Evolutionary conservation across 164 flowering plant genomes (phyloP).

Genomic region (Macadamia tetraphylla): DNA sequence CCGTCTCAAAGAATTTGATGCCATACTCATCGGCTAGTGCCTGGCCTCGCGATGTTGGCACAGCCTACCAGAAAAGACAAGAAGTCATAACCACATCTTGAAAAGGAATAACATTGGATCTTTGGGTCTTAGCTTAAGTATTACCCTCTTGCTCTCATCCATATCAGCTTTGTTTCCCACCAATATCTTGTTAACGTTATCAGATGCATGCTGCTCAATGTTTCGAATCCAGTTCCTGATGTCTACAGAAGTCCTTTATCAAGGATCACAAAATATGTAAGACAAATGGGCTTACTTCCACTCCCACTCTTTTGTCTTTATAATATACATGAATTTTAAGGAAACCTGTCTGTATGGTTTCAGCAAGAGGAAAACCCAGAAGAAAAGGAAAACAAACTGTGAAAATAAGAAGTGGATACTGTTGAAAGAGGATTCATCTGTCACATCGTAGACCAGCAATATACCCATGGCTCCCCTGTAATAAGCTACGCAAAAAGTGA

Average conservation of each 20-base stretch:
- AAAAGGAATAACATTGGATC: constrained; percentile 1
- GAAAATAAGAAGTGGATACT: constrained; percentile 25
- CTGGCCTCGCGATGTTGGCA: constrained; percentile 49
- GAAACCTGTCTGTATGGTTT: background rate
- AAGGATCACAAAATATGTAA: constrained; percentile 11
- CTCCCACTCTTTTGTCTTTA: no score
- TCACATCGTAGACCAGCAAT: constrained; percentile 55
- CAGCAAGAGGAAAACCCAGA: background rate
- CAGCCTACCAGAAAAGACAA: constrained; percentile 28
- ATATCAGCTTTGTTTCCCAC: constrained; percentile 77
- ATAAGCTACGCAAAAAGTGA: constrained; percentile 25
- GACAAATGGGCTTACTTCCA: background rate
- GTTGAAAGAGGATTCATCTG: constrained; percentile 51
- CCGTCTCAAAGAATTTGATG: constrained; percentile 53
- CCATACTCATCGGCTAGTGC: constrained; percentile 56
- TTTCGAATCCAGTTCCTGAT: constrained; percentile 70
- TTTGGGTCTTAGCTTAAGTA: constrained; percentile 3
- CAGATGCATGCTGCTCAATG: constrained; percentile 69
- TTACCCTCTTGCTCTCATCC: constrained; percentile 73
- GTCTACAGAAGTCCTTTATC: constrained; percentile 31
- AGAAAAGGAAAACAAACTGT: background rate
- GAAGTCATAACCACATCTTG: background rate
- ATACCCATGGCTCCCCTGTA: constrained; percentile 68
- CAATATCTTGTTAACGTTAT: constrained; percentile 61
- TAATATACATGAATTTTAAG: background rate